Evolutionary conservation across 2,329 filamentous ascomycete species (phyloP), one percentile per base, ranked within the genome.

Genomic region (Penicillium sp.): DNA sequence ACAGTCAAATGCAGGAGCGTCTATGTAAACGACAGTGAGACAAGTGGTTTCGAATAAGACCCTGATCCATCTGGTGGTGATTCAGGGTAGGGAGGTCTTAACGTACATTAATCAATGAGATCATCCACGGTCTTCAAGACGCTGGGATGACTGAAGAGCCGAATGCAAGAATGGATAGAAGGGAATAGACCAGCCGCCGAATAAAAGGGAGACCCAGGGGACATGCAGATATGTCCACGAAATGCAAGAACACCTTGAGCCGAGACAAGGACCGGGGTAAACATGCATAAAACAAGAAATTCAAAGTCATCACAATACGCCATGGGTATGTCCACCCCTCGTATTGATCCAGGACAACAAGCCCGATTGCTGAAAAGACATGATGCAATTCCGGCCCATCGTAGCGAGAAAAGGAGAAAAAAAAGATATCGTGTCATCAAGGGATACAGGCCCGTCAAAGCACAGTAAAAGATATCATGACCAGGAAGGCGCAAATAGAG

Each of bases 41-140:
- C 51, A 66, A 58, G 64, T 69, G 57, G 56, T 69, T 69, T 70
- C 63, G 57, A 59, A 67, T 70, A 68, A 57, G 55, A 53, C 59
- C 64, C 63, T 57, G 56, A 58, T 66, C 60, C 58, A 56, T 53
- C 57, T 57, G 54, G 53, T 57, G 54, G 53, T 59, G 60, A 52
- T 65, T 59, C 57, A 66, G 65, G 65, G 57, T 59, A 68, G 67
- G 69, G 68, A 70, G 65, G 67, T 51, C 51, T 71, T 73, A 73
- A 73, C 70, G 64, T 73, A 73, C 70, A 73, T 70, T 62, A 59
- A 64, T 58, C 58, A 63, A 65, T 62, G 50, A 60, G 52, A 59
- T 51, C 57, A 57, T 58, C 54, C 39, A 45, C 39, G 52, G 56
- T 55, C 57, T 50, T 57, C 57, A 62, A 58, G 57, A 58, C 56